phyloP scores from a whole-genome alignment of 2,329 filamentous ascomycete genomes.

The Penicillium digitatum region DNA sequence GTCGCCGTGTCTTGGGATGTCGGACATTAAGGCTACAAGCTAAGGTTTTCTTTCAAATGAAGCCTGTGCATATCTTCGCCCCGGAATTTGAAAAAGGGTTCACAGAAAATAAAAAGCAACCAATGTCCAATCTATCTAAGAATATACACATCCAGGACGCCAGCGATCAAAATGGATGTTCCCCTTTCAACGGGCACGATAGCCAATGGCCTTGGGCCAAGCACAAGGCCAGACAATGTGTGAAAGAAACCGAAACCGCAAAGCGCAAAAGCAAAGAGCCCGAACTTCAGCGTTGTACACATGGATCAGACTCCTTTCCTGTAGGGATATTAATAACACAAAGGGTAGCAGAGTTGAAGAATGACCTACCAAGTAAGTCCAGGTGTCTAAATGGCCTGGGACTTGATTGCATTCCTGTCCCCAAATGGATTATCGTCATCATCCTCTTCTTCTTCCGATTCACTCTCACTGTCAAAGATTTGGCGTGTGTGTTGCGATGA shows the following conservation, averaged over 20 bases:
- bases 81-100: not conserved
- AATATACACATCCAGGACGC: not conserved
- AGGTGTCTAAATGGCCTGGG: slow-evolving; percentile 30
- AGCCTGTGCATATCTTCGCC: not conserved
- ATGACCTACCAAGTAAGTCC: slow-evolving; percentile 36
- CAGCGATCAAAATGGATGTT: not conserved
- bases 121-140: not conserved
- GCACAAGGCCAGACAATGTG: not conserved
- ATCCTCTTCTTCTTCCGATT: slow-evolving; percentile 60
- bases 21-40: not conserved
- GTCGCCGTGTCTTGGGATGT: not conserved
- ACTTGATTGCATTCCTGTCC: slow-evolving; percentile 64
- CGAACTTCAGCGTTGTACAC: not conserved
- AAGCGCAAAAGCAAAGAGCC: not conserved
- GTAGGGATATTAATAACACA: slow-evolving; percentile 13
- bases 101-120: not conserved
- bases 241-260: not conserved
- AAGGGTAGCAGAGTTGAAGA: not conserved
- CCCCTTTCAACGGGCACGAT: slow-evolving; percentile 2
- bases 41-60: not conserved
- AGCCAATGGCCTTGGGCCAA: slow-evolving; percentile 7
- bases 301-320: slow-evolving; percentile 30
- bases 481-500: slow-evolving; percentile 20
- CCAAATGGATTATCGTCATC: slow-evolving; percentile 86
- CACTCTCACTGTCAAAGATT: slow-evolving; percentile 54